Percentiles rank a stretch among this genome's conserved stretches.
These are phyloP conservation scores for Acidiella bohemica DNA, from an alignment of 495 filamentous ascomycete genomes.

Conservation along the genomic window DNA sequence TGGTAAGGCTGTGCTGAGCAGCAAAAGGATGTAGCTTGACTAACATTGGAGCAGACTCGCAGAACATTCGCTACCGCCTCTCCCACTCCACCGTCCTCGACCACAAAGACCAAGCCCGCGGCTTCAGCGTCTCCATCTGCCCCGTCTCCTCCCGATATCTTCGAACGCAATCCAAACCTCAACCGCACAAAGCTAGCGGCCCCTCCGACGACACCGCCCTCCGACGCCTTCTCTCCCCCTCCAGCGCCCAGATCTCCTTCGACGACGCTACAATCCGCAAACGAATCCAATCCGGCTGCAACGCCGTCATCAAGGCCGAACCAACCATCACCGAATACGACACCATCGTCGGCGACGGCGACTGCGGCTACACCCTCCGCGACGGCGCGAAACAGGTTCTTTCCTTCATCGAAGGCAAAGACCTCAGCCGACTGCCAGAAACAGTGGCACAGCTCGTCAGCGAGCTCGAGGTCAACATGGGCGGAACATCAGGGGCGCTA, in stretches of 20 bases:
- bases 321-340: slow-evolving; percentile 23
- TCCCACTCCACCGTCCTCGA: slow-evolving; percentile 16
- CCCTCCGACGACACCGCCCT: neutral
- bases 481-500: slow-evolving; percentile 20
- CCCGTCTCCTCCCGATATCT: slow-evolving; percentile 11
- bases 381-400: slow-evolving; percentile 19
- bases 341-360: slow-evolving; percentile 22
- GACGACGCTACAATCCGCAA: slow-evolving; percentile 11
- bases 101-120: slow-evolving; percentile 11
- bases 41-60: slow-evolving; percentile 14
- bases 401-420: slow-evolving; percentile 15
- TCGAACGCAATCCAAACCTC: slow-evolving; percentile 7
- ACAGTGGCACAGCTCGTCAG: slow-evolving; percentile 16
- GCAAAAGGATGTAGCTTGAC: too few relatives aligned
- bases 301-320: slow-evolving; percentile 20
- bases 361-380: slow-evolving; percentile 22
- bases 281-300: slow-evolving; percentile 15
- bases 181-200: neutral
- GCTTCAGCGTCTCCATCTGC: slow-evolving; percentile 16
- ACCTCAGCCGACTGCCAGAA: slow-evolving; percentile 16
- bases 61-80: slow-evolving; percentile 13
- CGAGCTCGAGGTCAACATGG: slow-evolving; percentile 22
- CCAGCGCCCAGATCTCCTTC: slow-evolving; percentile 11
- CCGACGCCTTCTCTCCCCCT: neutral
- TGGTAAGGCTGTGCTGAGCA: too few relatives aligned